These are phyloP conservation scores for Meredithiella fracta DNA, from an alignment of 2,329 filamentous ascomycete species.

Conservation along the genomic window DNA sequence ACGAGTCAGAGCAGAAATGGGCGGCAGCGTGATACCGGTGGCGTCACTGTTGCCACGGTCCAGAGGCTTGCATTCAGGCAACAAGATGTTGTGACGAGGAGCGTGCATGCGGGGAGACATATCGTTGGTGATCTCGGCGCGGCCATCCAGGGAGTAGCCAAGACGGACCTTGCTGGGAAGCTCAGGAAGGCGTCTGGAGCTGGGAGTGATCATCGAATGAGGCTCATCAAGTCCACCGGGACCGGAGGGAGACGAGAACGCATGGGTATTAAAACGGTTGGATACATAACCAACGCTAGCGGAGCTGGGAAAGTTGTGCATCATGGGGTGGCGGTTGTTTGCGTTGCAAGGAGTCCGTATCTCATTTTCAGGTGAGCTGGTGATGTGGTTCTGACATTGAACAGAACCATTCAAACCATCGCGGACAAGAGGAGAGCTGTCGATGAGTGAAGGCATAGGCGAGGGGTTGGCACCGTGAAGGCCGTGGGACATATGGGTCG, in stretches of 20 bases:
- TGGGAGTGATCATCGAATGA: slow-evolving; percentile 18
- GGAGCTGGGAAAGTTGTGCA: slow-evolving; percentile 21
- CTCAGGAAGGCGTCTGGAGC: slow-evolving; percentile 2
- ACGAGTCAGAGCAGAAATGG: slow-evolving; percentile 36
- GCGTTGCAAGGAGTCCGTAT: slow-evolving; percentile 12
- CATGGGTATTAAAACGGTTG: slow-evolving; percentile 40
- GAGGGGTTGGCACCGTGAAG: slow-evolving; percentile 14
- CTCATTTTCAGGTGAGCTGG: slow-evolving; percentile 13
- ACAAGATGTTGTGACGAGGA: slow-evolving; percentile 32
- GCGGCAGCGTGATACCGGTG: slow-evolving; percentile 39
- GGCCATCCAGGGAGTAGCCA: slow-evolving; percentile 73
- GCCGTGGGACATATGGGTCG: slow-evolving; percentile 19
- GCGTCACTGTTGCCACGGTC: slow-evolving; percentile 58
- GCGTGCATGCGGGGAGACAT: slow-evolving; percentile 42
- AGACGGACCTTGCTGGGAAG: slow-evolving; percentile 40
- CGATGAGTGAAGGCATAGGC: slow-evolving; percentile 12
- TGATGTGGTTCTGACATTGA: slow-evolving; percentile 4
- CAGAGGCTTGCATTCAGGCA: slow-evolving; percentile 22
- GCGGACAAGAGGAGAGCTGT: slow-evolving; percentile 11
- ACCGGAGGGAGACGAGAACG: slow-evolving; percentile 34
- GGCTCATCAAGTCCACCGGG: slow-evolving; percentile 18
- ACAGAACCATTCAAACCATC: neutral
- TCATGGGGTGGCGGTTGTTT: slow-evolving; percentile 2
- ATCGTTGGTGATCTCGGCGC: slow-evolving; percentile 66
- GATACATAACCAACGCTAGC: slow-evolving; percentile 33